Evolutionary conservation across 805 yeast genomes (phyloP), one percentile per base, ranked within the genome.

Genomic region (Blastobotrys americana): DNA sequence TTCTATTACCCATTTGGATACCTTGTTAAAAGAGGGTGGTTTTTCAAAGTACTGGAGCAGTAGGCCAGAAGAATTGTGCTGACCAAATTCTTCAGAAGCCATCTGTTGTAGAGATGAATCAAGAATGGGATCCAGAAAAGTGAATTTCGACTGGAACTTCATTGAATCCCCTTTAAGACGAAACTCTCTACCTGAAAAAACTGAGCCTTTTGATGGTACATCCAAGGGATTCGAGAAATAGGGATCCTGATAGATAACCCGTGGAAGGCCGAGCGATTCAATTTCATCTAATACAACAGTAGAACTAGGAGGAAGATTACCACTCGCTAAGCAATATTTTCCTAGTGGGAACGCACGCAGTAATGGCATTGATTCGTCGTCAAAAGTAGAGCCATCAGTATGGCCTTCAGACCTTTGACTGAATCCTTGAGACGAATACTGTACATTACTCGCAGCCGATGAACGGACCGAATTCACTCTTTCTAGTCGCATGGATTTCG

Each of bases 181-280:
- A 49, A 79, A 78, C 51, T 73, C 76, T 48, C 72, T 77, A 4
- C 88, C 89, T 1, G 89, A 89, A 61, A 77, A 80, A 0, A 75
- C 61, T 44, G 82, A 73, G 0, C 90, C 80, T 8, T 62, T 60
- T 4, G 60, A 55, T 1, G 76, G 80, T 4, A 73, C 64, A 52
- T 85, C 89, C 1, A 60, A 55, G 0, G 67, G 53, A 13, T 72
- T 69, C 21, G 79, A 72, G 53, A 77, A 89, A 51, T 64, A 77
- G 0, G 96, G 95, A 49, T 76, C 82, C 1, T 54, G 46, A 56
- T 82, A 81, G 10, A 77, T 71, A 10, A 76, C 61, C 50, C 73
- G 69, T 2, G 83, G 71, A 10, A 72, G 53, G 0, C 79, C 80
- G 20, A 58, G 51, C 0, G 59, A 59, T 25, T 73, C 77, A 23